Evolutionary conservation across 1,139 yeast genomes (phyloP).

Genomic region (Yarrowia galli): DNA sequence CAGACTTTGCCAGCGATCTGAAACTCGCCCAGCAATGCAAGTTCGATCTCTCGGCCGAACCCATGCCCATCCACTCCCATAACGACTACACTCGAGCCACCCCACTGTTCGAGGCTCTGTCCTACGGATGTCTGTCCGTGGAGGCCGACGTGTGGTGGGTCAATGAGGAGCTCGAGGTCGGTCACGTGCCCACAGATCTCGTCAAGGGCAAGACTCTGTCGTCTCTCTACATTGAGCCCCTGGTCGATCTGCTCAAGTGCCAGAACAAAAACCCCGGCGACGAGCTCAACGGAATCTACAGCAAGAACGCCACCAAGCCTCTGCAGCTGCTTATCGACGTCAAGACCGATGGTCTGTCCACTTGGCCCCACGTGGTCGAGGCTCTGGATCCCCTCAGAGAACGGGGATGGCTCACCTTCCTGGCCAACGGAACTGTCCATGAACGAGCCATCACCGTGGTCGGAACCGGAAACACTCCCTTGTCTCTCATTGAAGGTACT

Average conservation of each 20-base stretch:
- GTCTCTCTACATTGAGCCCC: slow-evolving; percentile 28
- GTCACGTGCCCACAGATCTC: slow-evolving; percentile 35
- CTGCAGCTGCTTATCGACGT: slow-evolving; percentile 59
- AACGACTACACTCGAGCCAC: slow-evolving; percentile 64
- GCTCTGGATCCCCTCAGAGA: slow-evolving; percentile 52
- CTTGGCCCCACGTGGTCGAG: slow-evolving; percentile 51
- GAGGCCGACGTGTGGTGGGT: slow-evolving; percentile 64
- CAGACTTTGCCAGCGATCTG: slow-evolving; percentile 29
- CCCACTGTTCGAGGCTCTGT: slow-evolving; percentile 62
- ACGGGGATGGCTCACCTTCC: slow-evolving; percentile 53
- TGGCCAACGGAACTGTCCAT: slow-evolving; percentile 44
- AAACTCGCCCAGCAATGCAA: slow-evolving; percentile 21
- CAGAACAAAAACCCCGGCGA: slow-evolving; percentile 67
- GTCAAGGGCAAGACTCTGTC: slow-evolving; percentile 13
- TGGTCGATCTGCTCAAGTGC: slow-evolving; percentile 47
- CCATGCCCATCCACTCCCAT: slow-evolving; percentile 62
- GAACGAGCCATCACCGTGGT: slow-evolving; percentile 56
- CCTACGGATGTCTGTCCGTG: slow-evolving; percentile 58
- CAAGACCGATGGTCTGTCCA: slow-evolving; percentile 54
- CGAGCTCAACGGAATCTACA: slow-evolving; percentile 39
- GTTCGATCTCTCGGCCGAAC: slow-evolving; percentile 27
- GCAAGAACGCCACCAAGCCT: slow-evolving; percentile 51
- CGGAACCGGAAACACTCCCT: slow-evolving; percentile 56
- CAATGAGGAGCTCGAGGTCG: slow-evolving; percentile 40
- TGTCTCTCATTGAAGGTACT: slow-evolving; percentile 43